Base-by-base conservation (phyloP, 1,284 basidiomycete genomes). In the Ustilago bromivora region DNA sequence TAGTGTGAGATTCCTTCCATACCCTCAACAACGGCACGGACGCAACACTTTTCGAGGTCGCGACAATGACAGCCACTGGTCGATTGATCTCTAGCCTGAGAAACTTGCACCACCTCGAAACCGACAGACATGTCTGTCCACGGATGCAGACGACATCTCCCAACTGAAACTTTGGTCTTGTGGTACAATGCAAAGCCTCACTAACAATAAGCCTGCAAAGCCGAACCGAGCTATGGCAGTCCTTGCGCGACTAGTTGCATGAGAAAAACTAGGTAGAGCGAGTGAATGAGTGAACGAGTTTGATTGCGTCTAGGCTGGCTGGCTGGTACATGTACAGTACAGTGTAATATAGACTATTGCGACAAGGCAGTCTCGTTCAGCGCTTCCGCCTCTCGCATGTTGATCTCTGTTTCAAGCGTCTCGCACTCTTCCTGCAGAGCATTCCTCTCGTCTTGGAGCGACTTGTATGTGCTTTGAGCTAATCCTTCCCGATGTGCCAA, bases 331-430 rank as follows among this genome's bases (percentile, higher is more conserved):
- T n/a, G 19, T 19, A 19, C 19, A 19, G 23, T 36, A 54, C 31
- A 19, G 53, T 23, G 13, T 38, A 36, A 34, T 31, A 10, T 12
- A n/a, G 47, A 56, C 35, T 38, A 59, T 19, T 59, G 35, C n/a
- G 49, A 43, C 9, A 77, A 67, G 4, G 68, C 68, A 6, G 61
- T 55, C 54, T 74, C 69, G 41, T 78, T 78, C 23, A 75, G 49
- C 19, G 41, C 57, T 54, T 86, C 84, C 0, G 84, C 82, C 23
- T 75, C 68, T n/a, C 84, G 76, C 84, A 86, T 83, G 51, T 79
- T 82, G n/a, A 84, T 13, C 66, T 86, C 80, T 35, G 71, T 78
- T 59, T 80, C 79, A 19, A 85, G 67, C 55, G 57, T 56, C 60
- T 84, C 82, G 59, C 76, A 77, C 32, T 75, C 61, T 31, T 83